phyloP scores from a whole-genome alignment of 768 basidiomycete genomes.

The Termitomyces sp. region DNA sequence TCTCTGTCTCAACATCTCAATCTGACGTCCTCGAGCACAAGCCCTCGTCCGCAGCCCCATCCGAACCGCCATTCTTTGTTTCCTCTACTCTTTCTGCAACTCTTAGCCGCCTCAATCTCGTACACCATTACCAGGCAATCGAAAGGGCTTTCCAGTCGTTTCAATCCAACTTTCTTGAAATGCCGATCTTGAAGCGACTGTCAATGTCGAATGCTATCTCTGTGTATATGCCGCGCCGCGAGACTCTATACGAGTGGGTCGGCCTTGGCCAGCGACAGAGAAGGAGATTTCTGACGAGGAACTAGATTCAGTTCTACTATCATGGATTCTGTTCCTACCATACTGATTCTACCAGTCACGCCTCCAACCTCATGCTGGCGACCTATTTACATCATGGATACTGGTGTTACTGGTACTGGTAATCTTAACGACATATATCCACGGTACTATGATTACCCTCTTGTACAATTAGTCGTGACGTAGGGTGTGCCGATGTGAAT shows the following conservation, averaged over 20 bases:
- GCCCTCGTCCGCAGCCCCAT: neutral
- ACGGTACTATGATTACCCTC: too few species aligned
- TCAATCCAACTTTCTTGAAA: slow-evolving; percentile 1
- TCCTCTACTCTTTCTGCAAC: neutral
- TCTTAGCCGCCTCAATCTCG: neutral
- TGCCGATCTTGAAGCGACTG: neutral
- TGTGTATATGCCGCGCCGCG: slow-evolving; percentile 10
- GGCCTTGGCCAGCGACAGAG: slow-evolving; percentile 10
- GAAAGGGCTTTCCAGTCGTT: slow-evolving; percentile 7
- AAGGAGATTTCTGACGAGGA: neutral
- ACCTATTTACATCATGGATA: too few species aligned
- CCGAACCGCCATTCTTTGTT: neutral
- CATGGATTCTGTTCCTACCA: neutral
- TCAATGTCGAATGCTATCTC: neutral
- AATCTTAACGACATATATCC: too few species aligned
- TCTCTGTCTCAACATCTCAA: neutral
- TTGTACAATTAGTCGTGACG: too few species aligned
- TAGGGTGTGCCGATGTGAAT: too few species aligned
- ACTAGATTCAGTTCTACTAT: neutral
- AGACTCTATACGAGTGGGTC: slow-evolving; percentile 14
- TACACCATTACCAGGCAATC: slow-evolving; percentile 7
- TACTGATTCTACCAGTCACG: neutral
- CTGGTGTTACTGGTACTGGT: too few species aligned
- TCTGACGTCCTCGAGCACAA: neutral
- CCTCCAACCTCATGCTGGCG: too few species aligned